Conservation (phyloP, 345 rosid species). For the Gossypium herbaceum region DNA sequence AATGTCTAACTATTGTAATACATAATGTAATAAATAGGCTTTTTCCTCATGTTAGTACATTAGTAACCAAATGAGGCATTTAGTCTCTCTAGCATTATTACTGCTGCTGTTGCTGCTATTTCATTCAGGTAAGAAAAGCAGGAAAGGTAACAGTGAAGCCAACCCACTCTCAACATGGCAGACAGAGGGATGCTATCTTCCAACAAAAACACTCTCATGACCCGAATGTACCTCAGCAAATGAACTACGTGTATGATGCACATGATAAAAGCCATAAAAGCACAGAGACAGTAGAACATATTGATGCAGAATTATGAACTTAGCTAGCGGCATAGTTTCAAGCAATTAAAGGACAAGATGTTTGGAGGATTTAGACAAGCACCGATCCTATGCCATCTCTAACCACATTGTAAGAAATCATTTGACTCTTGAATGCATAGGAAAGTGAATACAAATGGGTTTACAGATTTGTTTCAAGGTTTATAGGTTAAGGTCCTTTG, state of each 20-base stretch:
- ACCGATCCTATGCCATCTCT: neutral
- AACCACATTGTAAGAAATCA: neutral
- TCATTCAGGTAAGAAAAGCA: constrained; percentile 15
- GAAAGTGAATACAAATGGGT: neutral
- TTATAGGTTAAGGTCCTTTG: neutral
- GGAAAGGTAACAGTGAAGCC: neutral
- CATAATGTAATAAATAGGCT: no score
- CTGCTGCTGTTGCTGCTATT: neutral
- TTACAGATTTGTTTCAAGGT: neutral
- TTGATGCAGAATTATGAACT: neutral
- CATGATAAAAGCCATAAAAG: neutral
- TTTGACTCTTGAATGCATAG: constrained; percentile 7
- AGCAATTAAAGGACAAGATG: neutral
- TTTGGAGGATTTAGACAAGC: neutral
- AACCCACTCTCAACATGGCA: neutral
- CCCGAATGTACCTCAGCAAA: neutral
- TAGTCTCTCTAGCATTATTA: neutral
- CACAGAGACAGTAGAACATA: neutral
- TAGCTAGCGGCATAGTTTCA: neutral
- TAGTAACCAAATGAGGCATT: no score
- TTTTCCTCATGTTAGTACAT: no score
- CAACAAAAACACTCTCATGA: neutral
- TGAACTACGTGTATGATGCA: neutral
- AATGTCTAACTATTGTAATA: no score
- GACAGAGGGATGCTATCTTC: neutral